Conservation (phyloP, 2,329 filamentous ascomycete genomes). For the Phaeoacremonium minimum region DNA sequence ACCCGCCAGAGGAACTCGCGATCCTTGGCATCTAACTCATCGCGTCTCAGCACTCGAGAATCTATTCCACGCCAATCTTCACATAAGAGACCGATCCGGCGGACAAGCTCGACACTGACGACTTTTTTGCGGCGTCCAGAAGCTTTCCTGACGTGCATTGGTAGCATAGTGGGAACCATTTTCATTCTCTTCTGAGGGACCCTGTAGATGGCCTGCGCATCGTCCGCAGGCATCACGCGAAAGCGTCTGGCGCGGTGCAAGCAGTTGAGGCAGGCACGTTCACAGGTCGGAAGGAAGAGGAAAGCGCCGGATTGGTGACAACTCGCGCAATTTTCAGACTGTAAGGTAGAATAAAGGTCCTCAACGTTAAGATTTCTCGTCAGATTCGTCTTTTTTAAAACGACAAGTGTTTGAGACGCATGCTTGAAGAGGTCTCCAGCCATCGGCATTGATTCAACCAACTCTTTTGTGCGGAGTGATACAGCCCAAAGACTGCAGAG, state of each 20-base stretch:
- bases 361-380: not conserved
- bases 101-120: not conserved
- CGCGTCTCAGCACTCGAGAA: not conserved
- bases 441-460: not conserved
- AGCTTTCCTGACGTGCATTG: not conserved
- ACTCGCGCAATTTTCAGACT: not conserved
- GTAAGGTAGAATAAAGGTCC: not conserved
- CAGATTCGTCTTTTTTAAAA: not conserved
- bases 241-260: slow-evolving; percentile 1
- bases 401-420: not conserved
- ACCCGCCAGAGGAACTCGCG: not conserved
- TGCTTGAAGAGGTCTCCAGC: not conserved
- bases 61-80: not conserved
- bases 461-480: not conserved
- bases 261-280: slow-evolving; percentile 1
- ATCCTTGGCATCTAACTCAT: not conserved
- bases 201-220: not conserved
- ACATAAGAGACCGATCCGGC: not conserved
- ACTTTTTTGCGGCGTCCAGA: not conserved
- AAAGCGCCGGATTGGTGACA: slow-evolving; percentile 1
- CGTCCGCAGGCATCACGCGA: not conserved
- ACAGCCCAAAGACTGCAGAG: not conserved
- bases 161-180: not conserved
- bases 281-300: not conserved
- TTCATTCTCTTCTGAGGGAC: not conserved